Evolutionary conservation across 768 basidiomycete species (phyloP), one percentile per base, ranked within the genome.

Genomic region (Rhizopogon sp.): DNA sequence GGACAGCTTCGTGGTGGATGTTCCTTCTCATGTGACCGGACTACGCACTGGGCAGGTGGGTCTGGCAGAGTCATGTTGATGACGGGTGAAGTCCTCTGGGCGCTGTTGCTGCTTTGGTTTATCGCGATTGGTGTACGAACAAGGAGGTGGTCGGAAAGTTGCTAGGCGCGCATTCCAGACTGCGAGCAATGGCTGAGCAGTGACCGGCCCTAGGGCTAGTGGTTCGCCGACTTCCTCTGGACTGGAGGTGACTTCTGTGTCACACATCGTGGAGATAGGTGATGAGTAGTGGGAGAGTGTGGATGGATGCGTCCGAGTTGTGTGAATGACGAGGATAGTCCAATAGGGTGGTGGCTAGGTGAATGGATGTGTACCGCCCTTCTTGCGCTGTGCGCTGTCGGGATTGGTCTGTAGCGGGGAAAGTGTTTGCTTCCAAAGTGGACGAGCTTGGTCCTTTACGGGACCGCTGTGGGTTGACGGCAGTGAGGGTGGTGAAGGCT

Each of bases 371-470:
- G 65, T 66, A 65, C 68, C 39, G 58, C 60, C 50, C 58, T 46
- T 59, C 43, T 50, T 56, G 57, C 49, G 28, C 68, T 56, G 67
- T 61, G 69, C 54, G 66, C 56, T 31, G 52, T 47, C 37, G 51
- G 56, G 39, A 57, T 68, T 31, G 63, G 59, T 44, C 44, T 29
- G 62, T 62, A 67, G 61, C 64, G 75, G 77, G 77, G 77, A 73
- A 75, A 73, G 68, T 43, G 31, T 37, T 45, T 43, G 61, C 69
- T 72, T 77, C 74, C 74, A 78, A 73, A 79, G 76, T 72, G 65
- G 63, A 50, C 29, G 52, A 60, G 64, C 58, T 43, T 31, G 53
- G 60, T 57, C 51, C 56, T 55, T 57, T 39, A 50, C 22, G 16
- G 56, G 60, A 39, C 56, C 57, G 11, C 64, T 66, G 42, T 52